phyloP scores from a whole-genome alignment of 202 grass and related monocot genomes.

The Schoenoplectus tabernaemontani region DNA sequence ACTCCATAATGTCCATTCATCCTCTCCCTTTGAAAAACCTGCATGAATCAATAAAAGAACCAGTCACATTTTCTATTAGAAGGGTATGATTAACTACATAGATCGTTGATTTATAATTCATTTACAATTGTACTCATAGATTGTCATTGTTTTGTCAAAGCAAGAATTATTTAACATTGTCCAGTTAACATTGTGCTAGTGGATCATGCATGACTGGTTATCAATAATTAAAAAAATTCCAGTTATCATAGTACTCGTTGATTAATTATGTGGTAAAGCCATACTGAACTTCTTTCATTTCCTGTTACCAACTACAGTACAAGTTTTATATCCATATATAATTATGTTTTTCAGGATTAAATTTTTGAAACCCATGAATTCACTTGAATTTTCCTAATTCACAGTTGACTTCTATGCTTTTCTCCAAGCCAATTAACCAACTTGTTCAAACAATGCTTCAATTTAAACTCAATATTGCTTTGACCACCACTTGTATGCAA shows the following conservation, averaged over 20 bases:
- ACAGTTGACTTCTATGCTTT: no score
- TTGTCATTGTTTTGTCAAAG: neutral
- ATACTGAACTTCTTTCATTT: no score
- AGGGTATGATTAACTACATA: neutral
- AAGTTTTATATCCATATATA: no score
- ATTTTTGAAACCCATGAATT: neutral
- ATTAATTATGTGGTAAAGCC: no score
- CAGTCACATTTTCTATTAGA: neutral
- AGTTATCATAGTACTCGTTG: no score
- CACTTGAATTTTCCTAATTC: neutral
- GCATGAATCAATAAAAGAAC: constrained; percentile 12
- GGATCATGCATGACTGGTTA: no score
- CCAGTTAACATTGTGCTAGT: no score
- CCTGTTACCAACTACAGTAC: no score
- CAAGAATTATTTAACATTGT: no score
- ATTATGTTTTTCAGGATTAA: neutral
- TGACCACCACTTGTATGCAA: no score
- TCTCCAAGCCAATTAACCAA: neutral
- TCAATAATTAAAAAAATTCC: no score
- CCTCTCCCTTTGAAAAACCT: constrained; percentile 95
- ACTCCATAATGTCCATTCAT: constrained; percentile 93
- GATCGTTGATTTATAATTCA: neutral
- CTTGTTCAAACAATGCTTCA: neutral
- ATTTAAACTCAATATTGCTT: no score
- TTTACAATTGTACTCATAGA: neutral